Evolutionary conservation across 306 rosid species (phyloP), one percentile per base, ranked within the genome.

Genomic region (Pterocarpus macrocarpus): DNA sequence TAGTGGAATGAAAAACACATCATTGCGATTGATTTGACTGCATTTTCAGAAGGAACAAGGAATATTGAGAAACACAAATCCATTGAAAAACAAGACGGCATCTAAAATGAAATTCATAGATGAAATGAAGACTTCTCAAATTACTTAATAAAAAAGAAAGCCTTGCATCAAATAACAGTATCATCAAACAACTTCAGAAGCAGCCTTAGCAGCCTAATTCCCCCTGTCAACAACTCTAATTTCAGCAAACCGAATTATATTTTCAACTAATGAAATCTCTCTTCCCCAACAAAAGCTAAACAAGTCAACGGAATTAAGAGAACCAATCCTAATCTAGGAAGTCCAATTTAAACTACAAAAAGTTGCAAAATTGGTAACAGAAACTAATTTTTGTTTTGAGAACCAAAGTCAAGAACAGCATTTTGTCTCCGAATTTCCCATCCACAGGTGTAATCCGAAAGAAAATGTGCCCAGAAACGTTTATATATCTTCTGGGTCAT

Each of bases 1-100:
- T 75, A 38, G 76, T 70, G 82, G 79, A 96, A 89, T 45, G 84
- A 32, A 84, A 90, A 90, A 76, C 98, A 93, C 88, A 84, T 90
- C 99, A 96, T 96, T 52, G 84, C 89, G 55, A 63, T 79, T 30
- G 58, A 58, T 57, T 34, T 30, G 16, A 35, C 90, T 78, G 77
- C 88, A 75, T 65, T 80, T 77, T 65, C 86, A 77, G 34, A 76
- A 66, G 50, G 74, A 52, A 49, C 55, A 75, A 57, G 69, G 13
- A 77, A 76, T 64, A 14, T 82, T 80, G 39, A 43, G 75, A 22
- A 73, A 61, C 35, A 17, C 52, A 45, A 43, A 55, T 55, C 13
- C 71, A 71, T 72, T 36, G 44, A 52, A 75, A 59, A 65, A 80
- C 68, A 86, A 78, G 61, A 50, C 14, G 10, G 53, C 81, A 61